A percentile compares a stretch with the other conserved stretches of the same genome.
These are phyloP conservation scores for Terfezia claveryi DNA, from an alignment of 495 filamentous ascomycete genomes.

Conservation along the genomic window DNA sequence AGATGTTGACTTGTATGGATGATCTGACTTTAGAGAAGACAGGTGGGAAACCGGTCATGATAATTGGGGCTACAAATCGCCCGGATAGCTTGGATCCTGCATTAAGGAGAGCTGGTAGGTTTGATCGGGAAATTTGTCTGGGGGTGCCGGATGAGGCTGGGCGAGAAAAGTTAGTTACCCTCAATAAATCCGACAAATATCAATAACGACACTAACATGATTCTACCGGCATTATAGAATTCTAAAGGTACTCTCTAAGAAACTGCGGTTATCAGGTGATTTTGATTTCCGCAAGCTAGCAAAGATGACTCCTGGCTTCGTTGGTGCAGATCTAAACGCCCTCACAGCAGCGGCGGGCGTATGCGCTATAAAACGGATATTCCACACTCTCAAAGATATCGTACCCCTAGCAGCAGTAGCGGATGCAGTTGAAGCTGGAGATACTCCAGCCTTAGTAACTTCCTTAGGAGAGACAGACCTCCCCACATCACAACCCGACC, in stretches of 20 bases:
- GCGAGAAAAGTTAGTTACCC: slow-evolving; percentile 36
- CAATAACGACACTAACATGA: background rate
- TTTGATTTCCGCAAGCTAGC: slow-evolving; percentile 63
- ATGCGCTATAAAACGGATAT: slow-evolving; percentile 38
- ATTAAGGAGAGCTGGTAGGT: slow-evolving; percentile 62
- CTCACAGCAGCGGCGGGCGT: slow-evolving; percentile 54
- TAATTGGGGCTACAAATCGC: slow-evolving; percentile 80
- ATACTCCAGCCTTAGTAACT: too few relatives aligned
- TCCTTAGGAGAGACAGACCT: background rate
- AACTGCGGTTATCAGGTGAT: slow-evolving; percentile 43
- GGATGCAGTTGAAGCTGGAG: slow-evolving; percentile 9
- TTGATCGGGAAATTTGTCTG: slow-evolving; percentile 84
- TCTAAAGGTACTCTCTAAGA: slow-evolving; percentile 50
- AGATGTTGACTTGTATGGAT: slow-evolving; percentile 55
- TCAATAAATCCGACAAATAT: background rate
- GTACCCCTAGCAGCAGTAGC: slow-evolving; percentile 8
- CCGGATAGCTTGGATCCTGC: slow-evolving; percentile 81
- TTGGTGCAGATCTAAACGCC: slow-evolving; percentile 71
- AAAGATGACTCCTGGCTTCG: slow-evolving; percentile 79
- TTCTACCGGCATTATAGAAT: slow-evolving; percentile 25
- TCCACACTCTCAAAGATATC: slow-evolving; percentile 22
- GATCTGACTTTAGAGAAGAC: slow-evolving; percentile 57
- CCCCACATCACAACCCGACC: background rate
- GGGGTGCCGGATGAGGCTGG: slow-evolving; percentile 77
- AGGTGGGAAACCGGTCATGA: slow-evolving; percentile 72